Base-by-base conservation (phyloP, 257 asterid genomes). In the Forsythia viridissima region DNA sequence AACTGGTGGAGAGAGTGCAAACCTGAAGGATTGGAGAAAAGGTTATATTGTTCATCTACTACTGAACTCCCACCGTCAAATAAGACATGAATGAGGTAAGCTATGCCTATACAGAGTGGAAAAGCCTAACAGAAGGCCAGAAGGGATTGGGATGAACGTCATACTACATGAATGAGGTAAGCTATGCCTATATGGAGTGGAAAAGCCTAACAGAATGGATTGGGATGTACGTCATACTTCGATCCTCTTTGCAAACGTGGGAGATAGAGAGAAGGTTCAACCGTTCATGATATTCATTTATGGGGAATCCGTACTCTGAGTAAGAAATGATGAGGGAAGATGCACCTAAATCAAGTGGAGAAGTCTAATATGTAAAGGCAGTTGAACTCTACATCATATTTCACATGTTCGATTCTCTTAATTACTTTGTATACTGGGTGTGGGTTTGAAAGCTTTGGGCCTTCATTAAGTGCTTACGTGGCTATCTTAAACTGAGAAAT, bases 211-310 rank as follows among this genome's bases (percentile, higher is more conserved):
- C 15, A 24, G 38, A 30, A 63, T n/a, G 39, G 70, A 24, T 30
- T 21, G 34, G 18, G 70, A 24, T 63, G 40, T 43, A 74, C 10
- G 70, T 59, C 71, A 59, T 37, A 63, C 71, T n/a, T 75, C 15
- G 72, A 57, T 65, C 34, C 44, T 76, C 66, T 65, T 63, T 76
- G 46, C 66, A 20, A 55, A 41, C 8, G 59, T 13, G 52, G 42
- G 65, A 9, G 40, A 30, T 24, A 63, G 37, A 24, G 16, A 63
- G 5, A 63, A 75, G 63, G 72, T 30, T 63, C 72, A 63, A 7
- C 63, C 16, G 55, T 52, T 52, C 24, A 51, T 16, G 10, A 6
- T 73, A 3, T 43, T 39, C 13, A 21, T 21, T 75, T 63, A 59
- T 61, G 63, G 12, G 61, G 61, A 12, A 41, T 4, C 10, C 10